Base-by-base conservation (phyloP, 192 early-diverging fungal species). In the Podila verticillata region DNA sequence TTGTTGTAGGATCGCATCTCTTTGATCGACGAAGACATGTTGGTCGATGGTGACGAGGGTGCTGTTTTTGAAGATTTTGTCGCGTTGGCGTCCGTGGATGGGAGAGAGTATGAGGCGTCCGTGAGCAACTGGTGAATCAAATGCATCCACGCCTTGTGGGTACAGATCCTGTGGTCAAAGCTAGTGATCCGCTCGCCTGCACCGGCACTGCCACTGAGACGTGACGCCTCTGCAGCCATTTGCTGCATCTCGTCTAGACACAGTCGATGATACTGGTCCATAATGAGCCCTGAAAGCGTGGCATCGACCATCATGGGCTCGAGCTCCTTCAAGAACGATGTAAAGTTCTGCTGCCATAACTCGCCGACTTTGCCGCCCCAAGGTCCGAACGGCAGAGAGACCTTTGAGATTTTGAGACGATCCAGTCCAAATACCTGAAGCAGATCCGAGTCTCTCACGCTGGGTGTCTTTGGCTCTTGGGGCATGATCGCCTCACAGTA, bases 231-330 rank as follows among this genome's bases (percentile, higher is more conserved):
- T 0, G 59, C 68, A 20, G 29, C 32, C 15, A 65, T n/a, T 15
- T 54, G 57, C 39, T 70, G 74, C 68, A 79, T 70, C 35, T 79
- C 75, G 20, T 61, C 58, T 31, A 65, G 63, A 31, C 69, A 79
- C 15, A 68, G 70, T 4, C 77, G 77, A 34, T 80, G 77, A 29
- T 72, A 80, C n/a, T 80, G 77, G 51, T 80, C 77, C 54, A 80
- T 80, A 8, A 80, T 70, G 2, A 80, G 48, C 7, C 77, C 77
- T n/a, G 77, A 80, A 10, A 68, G 57, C 1, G 77, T 65, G 22
- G 77, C 77, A 22, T 80, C 77, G n/a, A 72, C 44, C 61, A 80
- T 80, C 77, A 72, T 68, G 2, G 77, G 69, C 31, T 80, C 77
- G 0, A 80, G 69, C 3, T 71, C 77, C 31, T 68, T 47, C 56